These are phyloP conservation scores for Umbelopsis sp. DNA, from an alignment of 192 early-diverging fungal genomes.

Conservation along the genomic window DNA sequence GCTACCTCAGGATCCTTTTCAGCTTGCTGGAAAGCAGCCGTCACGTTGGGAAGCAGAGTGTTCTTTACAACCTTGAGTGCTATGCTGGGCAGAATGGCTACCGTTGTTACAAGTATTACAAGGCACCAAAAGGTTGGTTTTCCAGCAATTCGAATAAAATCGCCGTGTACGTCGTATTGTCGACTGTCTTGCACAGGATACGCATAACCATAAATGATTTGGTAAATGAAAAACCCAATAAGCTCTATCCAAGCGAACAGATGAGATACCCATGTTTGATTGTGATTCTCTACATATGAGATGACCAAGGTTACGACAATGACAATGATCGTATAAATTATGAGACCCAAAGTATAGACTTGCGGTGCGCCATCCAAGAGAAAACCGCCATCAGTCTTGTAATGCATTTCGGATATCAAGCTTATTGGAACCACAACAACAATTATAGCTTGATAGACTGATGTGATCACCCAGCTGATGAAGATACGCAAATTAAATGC, in stretches of 20 bases:
- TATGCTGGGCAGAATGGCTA: constrained; percentile 55
- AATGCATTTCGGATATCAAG: constrained; percentile 38
- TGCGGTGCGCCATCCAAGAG: constrained; percentile 47
- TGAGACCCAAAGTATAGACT: constrained; percentile 55
- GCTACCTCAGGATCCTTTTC: neutral
- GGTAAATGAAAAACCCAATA: constrained; percentile 61
- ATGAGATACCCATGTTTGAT: constrained; percentile 64
- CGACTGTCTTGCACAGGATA: constrained; percentile 50
- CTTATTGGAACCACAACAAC: constrained; percentile 55
- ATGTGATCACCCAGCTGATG: constrained; percentile 55
- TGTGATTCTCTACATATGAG: constrained; percentile 68
- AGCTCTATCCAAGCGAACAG: constrained; percentile 57
- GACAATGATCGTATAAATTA: constrained; percentile 63
- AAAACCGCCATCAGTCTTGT: constrained; percentile 20
- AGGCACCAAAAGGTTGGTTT: constrained; percentile 59
- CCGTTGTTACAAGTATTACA: constrained; percentile 52
- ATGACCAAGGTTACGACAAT: constrained; percentile 72
- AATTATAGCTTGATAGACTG: constrained; percentile 53
- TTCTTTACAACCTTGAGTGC: constrained; percentile 41
- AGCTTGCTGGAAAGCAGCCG: constrained; percentile 4
- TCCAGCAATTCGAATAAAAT: constrained; percentile 47
- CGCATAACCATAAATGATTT: constrained; percentile 58
- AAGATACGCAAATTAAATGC: constrained; percentile 59
- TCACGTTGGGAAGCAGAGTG: neutral
- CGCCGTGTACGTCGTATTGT: constrained; percentile 59